Evolutionary conservation across 2,329 filamentous ascomycete species (phyloP), one percentile per base, ranked within the genome.

Genomic region (Scleromitrula shiraiana): DNA sequence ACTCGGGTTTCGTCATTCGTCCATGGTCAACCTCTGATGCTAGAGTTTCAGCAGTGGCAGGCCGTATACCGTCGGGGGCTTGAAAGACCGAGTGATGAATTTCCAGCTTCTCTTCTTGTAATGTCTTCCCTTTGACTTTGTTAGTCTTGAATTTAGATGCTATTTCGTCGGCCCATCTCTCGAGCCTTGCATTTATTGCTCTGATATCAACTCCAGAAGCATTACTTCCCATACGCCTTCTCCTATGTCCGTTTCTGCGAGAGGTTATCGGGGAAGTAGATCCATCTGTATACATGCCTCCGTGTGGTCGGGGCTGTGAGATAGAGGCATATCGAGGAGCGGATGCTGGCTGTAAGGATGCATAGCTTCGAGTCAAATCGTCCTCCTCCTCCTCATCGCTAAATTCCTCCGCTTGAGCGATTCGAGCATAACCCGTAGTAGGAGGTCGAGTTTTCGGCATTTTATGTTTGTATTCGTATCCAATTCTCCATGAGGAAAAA

Each of bases 41-140:
- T 53, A 95, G 73, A 15, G 76, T 76, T 67, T 94, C 85, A 35
- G 83, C 78, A 1, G 85, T 89, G 36, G 83, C 78, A 2, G 91
- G 90, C 4, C 85, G 78, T 40, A 95, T 77, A 54, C 90, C 88
- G 52, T 96, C 88, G 1, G 91, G 91, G 1, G 93, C 76, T 60
- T 96, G 90, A 64, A 98, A 98, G 37, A 98, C 93, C 0, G 90
- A 95, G 67, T 97, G 88, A 60, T 97, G 90, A 51, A 98, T 98
- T 70, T 98, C 93, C 27, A 96, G 73, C 46, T 83, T 83, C 65
- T 95, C 88, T 58, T 94, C 88, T 56, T 94, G 87, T 37, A 82
- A 73, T 8, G 77, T 78, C 60, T 80, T 83, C 41, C 83, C 85
- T 64, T 82, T 88, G 46, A 84, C 80, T 60, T 82, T 83, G 58